These are phyloP conservation scores for Aureobasidium vineae DNA, from an alignment of 2,329 filamentous ascomycete genomes.

Conservation along the genomic window DNA sequence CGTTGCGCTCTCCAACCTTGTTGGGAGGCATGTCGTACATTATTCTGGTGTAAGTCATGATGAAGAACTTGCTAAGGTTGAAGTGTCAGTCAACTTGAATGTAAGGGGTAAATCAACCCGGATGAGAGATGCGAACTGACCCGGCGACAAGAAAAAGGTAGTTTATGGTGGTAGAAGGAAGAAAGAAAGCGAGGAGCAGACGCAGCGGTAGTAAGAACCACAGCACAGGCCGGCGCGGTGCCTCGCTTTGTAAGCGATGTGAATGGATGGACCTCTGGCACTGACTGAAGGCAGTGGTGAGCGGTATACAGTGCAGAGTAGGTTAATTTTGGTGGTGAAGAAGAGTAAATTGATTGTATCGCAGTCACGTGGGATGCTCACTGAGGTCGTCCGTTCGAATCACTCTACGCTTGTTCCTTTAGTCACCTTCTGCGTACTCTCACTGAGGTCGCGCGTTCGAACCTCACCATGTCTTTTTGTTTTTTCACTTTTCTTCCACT, in stretches of 20 bases:
- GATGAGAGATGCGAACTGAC: too few relatives aligned
- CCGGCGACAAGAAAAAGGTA: neutral
- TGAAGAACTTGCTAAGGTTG: neutral
- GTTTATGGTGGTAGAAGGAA: neutral
- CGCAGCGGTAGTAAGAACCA: neutral
- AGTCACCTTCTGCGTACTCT: too few relatives aligned
- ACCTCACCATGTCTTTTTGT: neutral
- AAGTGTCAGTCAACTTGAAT: neutral
- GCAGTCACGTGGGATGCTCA: constrained; percentile 8
- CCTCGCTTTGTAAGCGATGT: neutral
- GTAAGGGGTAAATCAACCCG: neutral
- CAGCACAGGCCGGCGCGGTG: neutral
- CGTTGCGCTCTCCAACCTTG: neutral
- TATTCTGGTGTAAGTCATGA: neutral
- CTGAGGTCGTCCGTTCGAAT: neutral
- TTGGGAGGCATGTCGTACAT: neutral
- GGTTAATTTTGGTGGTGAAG: neutral
- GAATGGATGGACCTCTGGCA: neutral
- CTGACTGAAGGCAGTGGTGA: neutral
- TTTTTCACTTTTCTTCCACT: neutral
- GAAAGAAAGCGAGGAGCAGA: neutral
- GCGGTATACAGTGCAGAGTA: neutral
- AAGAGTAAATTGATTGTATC: neutral
- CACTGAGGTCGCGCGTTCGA: neutral
- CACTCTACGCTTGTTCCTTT: too few relatives aligned